Base-by-base conservation (phyloP, 2,329 filamentous ascomycete species). In the Colletotrichum sp. region DNA sequence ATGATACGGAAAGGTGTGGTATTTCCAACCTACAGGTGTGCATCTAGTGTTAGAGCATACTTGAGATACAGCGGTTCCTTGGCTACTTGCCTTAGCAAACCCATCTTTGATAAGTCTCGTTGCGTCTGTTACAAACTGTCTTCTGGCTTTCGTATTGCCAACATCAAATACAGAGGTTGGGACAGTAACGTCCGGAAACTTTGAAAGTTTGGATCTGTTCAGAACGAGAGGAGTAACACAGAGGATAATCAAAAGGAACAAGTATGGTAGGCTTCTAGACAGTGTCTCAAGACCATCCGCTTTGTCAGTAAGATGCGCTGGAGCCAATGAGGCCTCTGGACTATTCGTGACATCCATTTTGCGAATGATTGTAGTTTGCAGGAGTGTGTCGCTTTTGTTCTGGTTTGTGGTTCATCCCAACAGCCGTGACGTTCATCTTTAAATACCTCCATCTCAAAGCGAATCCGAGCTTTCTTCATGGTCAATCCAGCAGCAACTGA, bases 401-500 rank as follows among this genome's bases (percentile, higher is more conserved):
- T 48, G n/a, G n/a, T 7, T 13, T 0, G 43, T 52, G 12, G 43
- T 21, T 52, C 43, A 21, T 21, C 10, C 6, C 10, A 52, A 52
- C 43, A 21, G 43, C 12, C 43, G 1, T 1, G 4, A 13, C 3
- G 43, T 21, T 52, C 43, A 21, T 24, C n/a, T 13, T 52, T 21
- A 21, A 52, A 52, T 52, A 21, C 10, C n/a, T 21, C 3, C 39
- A 3, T 48, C 43, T 48, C 10, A 21, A 52, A 52, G n/a, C 43
- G 43, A 52, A 52, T 21, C n/a, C 43, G n/a, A 21, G 2, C 1
- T 48, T 21, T 48, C 10, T 2, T 48, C 10, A 13, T 24, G 12
- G 4, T 52, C 3, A 3, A 52, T 21, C n/a, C n/a, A 13, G 1
- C n/a, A 52, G n/a, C 0, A 2, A 21, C n/a, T 52, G 1, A 21